Base-by-base conservation (phyloP, 2,329 filamentous ascomycete species). In the Elsinoe necatrix region DNA sequence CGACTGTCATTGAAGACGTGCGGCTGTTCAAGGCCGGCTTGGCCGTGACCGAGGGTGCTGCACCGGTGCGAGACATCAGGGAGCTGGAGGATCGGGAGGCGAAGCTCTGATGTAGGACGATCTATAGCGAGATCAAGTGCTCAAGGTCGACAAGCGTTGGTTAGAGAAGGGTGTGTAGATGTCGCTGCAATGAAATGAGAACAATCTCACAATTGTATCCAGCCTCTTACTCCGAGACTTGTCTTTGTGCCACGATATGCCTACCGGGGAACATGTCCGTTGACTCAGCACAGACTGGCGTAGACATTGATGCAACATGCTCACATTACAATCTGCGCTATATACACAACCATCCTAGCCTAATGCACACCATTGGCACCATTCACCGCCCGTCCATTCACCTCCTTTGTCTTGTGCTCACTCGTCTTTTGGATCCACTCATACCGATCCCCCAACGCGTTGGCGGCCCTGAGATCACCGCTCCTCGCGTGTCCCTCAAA, bases 1-100 rank as follows among this genome's bases (percentile, higher is more conserved):
- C 84, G 0, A 71, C 78, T 16, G 73, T 85, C 54, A 90, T 97
- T 64, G 82, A 81, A 47, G 88, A 95, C 67, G 85, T 95, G 2
- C 79, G 86, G 59, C 79, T 81, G 27, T 96, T 86, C 79, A 95
- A 93, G 77, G 83, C 87, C 0, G 77, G 81, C 12, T 76, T 96
- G 64, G 75, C 80, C 58, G 80, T 89, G 25, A 93, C 84, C 61
- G 77, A 80, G 20, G 92, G 88, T 0, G 82, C 90, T 1, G 78
- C 78, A 60, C 81, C 91, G 0, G 81, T 87, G 27, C 84, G 80
- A 66, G 86, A 93, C 62, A 71, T 97, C 57, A 85, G 79, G 60
- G 87, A 90, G 66, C 97, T 92, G 70, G 87, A 95, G 68, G 92
- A 96, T 59, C 76, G 85, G 59, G 89, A 88, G 61, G 74, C 87